Base-by-base conservation (phyloP, 2,329 filamentous ascomycete species). In the Botrytis galanthina region DNA sequence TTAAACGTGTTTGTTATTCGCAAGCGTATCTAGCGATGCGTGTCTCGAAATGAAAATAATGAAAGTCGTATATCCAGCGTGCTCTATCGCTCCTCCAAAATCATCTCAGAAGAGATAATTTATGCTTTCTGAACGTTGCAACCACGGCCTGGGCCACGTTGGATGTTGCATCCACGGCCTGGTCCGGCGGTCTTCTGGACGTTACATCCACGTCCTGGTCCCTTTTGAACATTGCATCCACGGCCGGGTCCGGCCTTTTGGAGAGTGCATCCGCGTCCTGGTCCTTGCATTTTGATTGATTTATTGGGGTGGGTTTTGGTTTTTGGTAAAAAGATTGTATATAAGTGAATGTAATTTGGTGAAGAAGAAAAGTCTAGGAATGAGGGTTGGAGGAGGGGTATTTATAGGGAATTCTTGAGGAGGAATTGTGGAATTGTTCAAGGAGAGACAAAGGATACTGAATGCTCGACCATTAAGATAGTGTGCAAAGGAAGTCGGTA, bases 171-270 rank as follows among this genome's bases (percentile, higher is more conserved):
- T 22, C 69, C 57, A 26, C 69, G 54, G 5, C 37, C 57, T n/a
- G 69, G 54, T 32, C 57, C 69, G 20, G 44, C 64, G 22, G 35
- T 68, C 54, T 71, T 71, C 35, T 71, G 69, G 29, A 71, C 46
- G 14, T 37, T 67, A 37, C 70, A 72, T 20, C 70, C 70, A 16
- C 70, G 70, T 22, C 22, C 26, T 22, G 70, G 59, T 18, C 37
- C 70, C 29, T 72, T 72, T 26, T 72, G 70, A 39, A 72, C n/a
- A 54, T 10, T 59, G 61, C 70, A 72, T 62, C 70, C 70, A 51
- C 70, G 70, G 16, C 14, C 22, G 26, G 70, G 60, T 18, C 29
- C 44, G 22, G 42, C 37, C 37, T 42, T 67, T 54, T 72, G 70
- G 20, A 66, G 32, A 42, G 61, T 66, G 29, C 57, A 71, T 63